phyloP scores from a whole-genome alignment of 1,139 yeast genomes.

The Candida tetrigidarum region DNA sequence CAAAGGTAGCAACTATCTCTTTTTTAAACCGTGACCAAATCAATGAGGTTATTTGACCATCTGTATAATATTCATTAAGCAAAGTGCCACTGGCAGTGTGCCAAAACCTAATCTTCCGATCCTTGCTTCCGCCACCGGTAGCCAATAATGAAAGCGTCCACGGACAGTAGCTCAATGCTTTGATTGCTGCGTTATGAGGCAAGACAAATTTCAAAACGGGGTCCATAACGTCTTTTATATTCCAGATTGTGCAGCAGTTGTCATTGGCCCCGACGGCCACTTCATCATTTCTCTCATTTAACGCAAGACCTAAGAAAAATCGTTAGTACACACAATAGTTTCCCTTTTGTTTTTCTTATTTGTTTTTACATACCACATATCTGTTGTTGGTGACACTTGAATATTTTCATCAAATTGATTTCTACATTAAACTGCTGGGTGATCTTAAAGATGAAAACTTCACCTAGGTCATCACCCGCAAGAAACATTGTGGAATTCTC shows the following conservation, averaged over 20 bases:
- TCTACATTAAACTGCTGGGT: conserved; percentile 14
- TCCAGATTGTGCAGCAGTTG: conserved; percentile 72
- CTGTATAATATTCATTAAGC: conserved; percentile 55
- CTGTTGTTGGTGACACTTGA: conserved; percentile 64
- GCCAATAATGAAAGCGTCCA: conserved; percentile 46
- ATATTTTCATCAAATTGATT: conserved; percentile 22
- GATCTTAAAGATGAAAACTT: conserved; percentile 51
- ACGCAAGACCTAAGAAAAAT: conserved; percentile 49
- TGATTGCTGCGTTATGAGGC: conserved; percentile 48
- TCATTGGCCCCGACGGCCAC: conserved; percentile 78
- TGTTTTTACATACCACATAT: conserved; percentile 71
- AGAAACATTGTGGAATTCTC: conserved; percentile 47
- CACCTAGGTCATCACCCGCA: conserved; percentile 75
- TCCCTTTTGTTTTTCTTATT: too few species aligned
- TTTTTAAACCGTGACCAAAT: conserved; percentile 70
- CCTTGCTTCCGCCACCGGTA: conserved; percentile 50
- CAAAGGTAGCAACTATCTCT: conserved; percentile 80
- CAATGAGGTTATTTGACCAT: conserved; percentile 78
- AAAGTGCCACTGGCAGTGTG: conserved; percentile 78
- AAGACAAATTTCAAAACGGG: conserved; percentile 53
- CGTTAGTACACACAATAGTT: conserved; percentile 19
- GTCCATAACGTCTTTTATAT: conserved; percentile 39
- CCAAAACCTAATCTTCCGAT: conserved; percentile 71
- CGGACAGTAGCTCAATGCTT: conserved; percentile 50
- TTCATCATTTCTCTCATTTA: conserved; percentile 50